A percentile compares a stretch with the other conserved stretches of the same genome.
These are phyloP conservation scores for Aspergillus sp. DNA, from an alignment of 2,329 filamentous ascomycete species.

Conservation along the genomic window DNA sequence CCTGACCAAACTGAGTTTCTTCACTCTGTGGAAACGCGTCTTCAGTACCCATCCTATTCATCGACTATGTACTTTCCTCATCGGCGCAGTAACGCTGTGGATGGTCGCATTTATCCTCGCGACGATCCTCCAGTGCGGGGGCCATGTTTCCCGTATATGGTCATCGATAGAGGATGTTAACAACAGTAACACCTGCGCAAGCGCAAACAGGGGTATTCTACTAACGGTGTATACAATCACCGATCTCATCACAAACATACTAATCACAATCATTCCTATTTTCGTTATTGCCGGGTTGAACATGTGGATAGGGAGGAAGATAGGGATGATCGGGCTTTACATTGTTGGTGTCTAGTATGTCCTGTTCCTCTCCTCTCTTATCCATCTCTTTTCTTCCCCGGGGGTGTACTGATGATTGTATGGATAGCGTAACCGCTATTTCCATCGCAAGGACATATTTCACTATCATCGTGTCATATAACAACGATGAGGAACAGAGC, in stretches of 20 bases:
- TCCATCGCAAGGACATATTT: not conserved
- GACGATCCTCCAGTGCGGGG: not conserved
- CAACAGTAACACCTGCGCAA: not conserved
- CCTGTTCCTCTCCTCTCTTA: not conserved
- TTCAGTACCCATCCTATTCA: not conserved
- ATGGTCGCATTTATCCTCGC: not conserved
- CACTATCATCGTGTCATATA: not conserved
- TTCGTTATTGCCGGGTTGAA: not conserved
- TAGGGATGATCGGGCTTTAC: not conserved
- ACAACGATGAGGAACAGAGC: too few relatives aligned
- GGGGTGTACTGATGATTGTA: not conserved
- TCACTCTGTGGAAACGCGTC: not conserved
- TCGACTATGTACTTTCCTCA: not conserved
- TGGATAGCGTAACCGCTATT: not conserved
- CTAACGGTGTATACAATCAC: not conserved
- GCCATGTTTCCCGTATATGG: not conserved
- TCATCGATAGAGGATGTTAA: not conserved
- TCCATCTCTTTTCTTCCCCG: too few relatives aligned
- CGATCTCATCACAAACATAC: not conserved
- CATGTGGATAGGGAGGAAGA: not conserved
- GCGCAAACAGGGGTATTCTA: not conserved
- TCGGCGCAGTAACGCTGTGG: not conserved
- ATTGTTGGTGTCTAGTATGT: not conserved
- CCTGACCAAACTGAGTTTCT: not conserved
- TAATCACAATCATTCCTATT: not conserved